These are phyloP conservation scores for Trichoderma reesei DNA, from an alignment of 495 filamentous ascomycete species.

Conservation along the genomic window DNA sequence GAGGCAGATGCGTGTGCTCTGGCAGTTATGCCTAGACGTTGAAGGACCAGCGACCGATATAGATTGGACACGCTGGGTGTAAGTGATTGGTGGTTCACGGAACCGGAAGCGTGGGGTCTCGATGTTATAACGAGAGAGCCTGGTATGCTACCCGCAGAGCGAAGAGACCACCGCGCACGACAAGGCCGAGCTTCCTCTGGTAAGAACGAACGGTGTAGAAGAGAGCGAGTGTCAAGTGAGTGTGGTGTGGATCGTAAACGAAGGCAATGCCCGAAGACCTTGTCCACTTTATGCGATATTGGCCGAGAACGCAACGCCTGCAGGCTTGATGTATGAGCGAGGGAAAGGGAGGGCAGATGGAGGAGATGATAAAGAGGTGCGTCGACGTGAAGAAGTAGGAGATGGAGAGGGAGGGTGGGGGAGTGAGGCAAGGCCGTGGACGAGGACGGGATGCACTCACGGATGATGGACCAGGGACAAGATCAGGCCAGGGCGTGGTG, in stretches of 20 bases:
- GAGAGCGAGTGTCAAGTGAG: not conserved
- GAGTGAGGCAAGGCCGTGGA: not conserved
- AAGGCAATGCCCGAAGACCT: not conserved
- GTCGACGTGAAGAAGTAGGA: not conserved
- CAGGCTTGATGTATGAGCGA: not conserved
- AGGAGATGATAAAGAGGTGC: constrained; percentile 2
- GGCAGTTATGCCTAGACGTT: not conserved
- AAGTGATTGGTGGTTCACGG: not conserved
- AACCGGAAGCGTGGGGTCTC: not conserved
- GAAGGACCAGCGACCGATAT: not conserved
- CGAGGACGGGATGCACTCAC: not conserved
- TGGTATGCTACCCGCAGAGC: not conserved
- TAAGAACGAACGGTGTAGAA: not conserved
- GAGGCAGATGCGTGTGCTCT: not conserved
- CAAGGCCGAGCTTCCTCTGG: not conserved
- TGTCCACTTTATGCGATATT: not conserved
- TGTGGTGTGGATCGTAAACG: constrained; percentile 3
- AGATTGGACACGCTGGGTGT: not conserved
- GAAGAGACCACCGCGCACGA: not conserved
- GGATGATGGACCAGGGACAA: not conserved
- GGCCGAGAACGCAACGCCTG: not conserved
- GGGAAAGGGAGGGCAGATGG: not conserved
- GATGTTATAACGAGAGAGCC: not conserved
- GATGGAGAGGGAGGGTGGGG: not conserved
- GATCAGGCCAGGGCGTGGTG: not conserved